phyloP scores from a whole-genome alignment of 1,284 basidiomycete species.

The Flammula alnicola region DNA sequence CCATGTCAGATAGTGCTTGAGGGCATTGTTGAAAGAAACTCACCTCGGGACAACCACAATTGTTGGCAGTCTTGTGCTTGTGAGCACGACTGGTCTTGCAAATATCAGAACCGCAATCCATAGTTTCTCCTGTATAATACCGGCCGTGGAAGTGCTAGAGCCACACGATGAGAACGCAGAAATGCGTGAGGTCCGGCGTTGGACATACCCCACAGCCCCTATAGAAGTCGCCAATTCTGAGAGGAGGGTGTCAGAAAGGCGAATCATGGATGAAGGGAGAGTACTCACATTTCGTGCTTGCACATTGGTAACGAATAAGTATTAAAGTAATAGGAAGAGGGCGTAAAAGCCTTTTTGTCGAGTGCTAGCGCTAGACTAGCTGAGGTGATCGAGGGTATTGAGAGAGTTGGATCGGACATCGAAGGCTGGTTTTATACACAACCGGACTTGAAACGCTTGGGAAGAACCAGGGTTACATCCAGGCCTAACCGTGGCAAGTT shows the following conservation, averaged over 20 bases:
- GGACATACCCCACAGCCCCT: slow-evolving; percentile 60
- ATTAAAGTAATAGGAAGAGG: slow-evolving; percentile 11
- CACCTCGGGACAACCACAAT: slow-evolving; percentile 54
- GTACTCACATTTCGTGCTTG: slow-evolving; percentile 59
- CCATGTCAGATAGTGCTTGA: background rate
- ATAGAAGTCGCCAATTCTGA: slow-evolving; percentile 63
- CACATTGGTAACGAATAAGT: slow-evolving; percentile 45
- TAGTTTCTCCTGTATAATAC: slow-evolving; percentile 60
- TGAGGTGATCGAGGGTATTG: slow-evolving; percentile 14
- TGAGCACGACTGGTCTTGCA: slow-evolving; percentile 62
- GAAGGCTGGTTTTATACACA: slow-evolving; percentile 24
- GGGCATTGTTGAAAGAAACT: slow-evolving; percentile 12
- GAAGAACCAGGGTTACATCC: slow-evolving; percentile 27
- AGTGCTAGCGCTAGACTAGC: slow-evolving; percentile 3
- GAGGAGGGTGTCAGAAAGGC: slow-evolving; percentile 8
- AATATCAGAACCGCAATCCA: slow-evolving; percentile 51
- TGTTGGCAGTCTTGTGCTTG: slow-evolving; percentile 54
- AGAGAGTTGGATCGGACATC: slow-evolving; percentile 11
- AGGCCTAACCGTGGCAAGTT: slow-evolving; percentile 25
- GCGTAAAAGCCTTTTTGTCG: slow-evolving; percentile 13
- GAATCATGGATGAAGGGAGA: background rate
- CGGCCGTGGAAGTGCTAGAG: slow-evolving; percentile 64
- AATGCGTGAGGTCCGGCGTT: background rate
- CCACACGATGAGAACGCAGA: background rate
- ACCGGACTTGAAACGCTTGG: slow-evolving; percentile 28